phyloP scores from a whole-genome alignment of 1,284 basidiomycete genomes.

The Cutaneotrichosporon sp. region DNA sequence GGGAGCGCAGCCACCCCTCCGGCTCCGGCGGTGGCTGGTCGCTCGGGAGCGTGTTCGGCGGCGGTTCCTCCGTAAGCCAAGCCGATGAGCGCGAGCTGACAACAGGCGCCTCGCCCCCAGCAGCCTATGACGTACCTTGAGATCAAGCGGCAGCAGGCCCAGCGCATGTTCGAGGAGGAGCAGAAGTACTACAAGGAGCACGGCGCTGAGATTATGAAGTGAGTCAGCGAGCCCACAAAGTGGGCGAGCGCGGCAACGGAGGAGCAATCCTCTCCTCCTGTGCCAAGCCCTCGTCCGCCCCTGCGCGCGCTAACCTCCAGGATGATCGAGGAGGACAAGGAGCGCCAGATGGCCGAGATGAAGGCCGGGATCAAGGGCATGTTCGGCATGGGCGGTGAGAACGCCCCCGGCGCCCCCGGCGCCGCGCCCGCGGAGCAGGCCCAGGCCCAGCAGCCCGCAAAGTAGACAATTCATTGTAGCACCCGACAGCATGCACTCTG shows the following conservation, averaged over 20 bases:
- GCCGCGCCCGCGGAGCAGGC: neutral
- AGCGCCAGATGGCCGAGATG: slow-evolving; percentile 66
- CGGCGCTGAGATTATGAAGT: slow-evolving; percentile 74
- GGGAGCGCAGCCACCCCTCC: slow-evolving; percentile 65
- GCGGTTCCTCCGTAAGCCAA: slow-evolving; percentile 27
- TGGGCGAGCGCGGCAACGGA: too few species aligned
- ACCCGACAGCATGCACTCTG: slow-evolving; percentile 10
- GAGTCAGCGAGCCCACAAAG: slow-evolving; percentile 20
- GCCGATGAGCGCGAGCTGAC: neutral
- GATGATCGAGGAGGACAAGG: slow-evolving; percentile 67
- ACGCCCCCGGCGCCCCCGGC: slow-evolving; percentile 27
- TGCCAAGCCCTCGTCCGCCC: neutral
- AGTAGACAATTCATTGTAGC: slow-evolving; percentile 8
- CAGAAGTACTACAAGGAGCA: slow-evolving; percentile 83
- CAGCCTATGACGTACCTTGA: slow-evolving; percentile 85
- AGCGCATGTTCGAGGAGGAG: slow-evolving; percentile 80
- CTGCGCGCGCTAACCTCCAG: slow-evolving; percentile 37
- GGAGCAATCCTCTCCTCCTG: neutral
- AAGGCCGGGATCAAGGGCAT: slow-evolving; percentile 58
- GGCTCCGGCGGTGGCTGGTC: slow-evolving; percentile 38
- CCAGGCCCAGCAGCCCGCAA: neutral
- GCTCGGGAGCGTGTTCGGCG: slow-evolving; percentile 66
- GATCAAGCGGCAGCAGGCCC: slow-evolving; percentile 82
- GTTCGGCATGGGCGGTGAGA: slow-evolving; percentile 40
- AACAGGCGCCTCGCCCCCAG: slow-evolving; percentile 34